These are phyloP conservation scores for Colletotrichum gloeosporioides DNA, from an alignment of 2,329 filamentous ascomycete species.

Conservation along the genomic window DNA sequence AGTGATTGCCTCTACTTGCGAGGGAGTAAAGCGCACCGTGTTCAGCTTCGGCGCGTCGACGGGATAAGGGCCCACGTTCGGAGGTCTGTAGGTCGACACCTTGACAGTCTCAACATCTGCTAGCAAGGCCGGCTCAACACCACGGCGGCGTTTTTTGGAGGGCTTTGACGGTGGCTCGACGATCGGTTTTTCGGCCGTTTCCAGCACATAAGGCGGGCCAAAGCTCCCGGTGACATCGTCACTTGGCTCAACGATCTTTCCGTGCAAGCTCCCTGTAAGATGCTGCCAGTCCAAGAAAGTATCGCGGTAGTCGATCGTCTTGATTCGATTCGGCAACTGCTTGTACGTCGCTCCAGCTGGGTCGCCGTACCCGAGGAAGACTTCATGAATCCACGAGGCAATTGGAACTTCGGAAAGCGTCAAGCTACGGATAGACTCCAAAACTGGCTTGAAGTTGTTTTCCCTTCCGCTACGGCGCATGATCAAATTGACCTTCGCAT, in stretches of 20 bases:
- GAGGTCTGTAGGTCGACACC: slow-evolving; percentile 88
- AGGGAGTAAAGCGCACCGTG: slow-evolving; percentile 84
- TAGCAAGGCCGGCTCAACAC: slow-evolving; percentile 70
- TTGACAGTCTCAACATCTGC: slow-evolving; percentile 71
- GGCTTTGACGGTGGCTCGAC: slow-evolving; percentile 60
- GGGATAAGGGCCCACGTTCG: slow-evolving; percentile 89
- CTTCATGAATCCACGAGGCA: slow-evolving; percentile 92
- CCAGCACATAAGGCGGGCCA: slow-evolving; percentile 85
- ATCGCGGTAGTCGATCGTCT: slow-evolving; percentile 86
- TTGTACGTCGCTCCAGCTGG: slow-evolving; percentile 87
- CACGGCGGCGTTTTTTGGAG: slow-evolving; percentile 87
- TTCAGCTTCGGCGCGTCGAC: slow-evolving; percentile 85
- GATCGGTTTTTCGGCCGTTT: slow-evolving; percentile 63
- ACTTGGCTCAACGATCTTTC: slow-evolving; percentile 81
- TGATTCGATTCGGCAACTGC: slow-evolving; percentile 77
- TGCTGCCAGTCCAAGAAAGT: slow-evolving; percentile 97
- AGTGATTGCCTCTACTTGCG: slow-evolving; percentile 90
- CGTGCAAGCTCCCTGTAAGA: slow-evolving; percentile 86
- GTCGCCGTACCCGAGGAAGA: slow-evolving; percentile 97
- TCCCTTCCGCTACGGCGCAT: slow-evolving; percentile 84
- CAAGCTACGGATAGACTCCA: slow-evolving; percentile 89
- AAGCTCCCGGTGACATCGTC: slow-evolving; percentile 76
- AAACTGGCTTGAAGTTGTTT: slow-evolving; percentile 95
- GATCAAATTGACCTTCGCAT: slow-evolving; percentile 84
- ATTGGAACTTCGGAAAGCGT: slow-evolving; percentile 85